Conservation (phyloP, 2,329 filamentous ascomycete genomes). For the Mycogone perniciosa region DNA sequence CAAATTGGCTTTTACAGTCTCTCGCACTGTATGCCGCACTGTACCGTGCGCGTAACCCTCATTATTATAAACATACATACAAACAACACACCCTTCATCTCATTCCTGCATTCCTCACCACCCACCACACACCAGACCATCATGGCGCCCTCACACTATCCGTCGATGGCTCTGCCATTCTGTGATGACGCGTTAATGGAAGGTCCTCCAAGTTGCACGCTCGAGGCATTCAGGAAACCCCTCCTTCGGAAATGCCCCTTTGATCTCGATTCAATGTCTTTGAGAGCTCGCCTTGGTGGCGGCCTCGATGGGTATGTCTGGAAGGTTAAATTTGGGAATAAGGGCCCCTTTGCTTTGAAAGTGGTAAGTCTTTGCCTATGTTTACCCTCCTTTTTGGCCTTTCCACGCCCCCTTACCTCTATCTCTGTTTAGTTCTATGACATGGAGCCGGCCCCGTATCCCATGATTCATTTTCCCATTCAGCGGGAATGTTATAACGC, state of each 20-base stretch:
- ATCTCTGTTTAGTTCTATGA: slow-evolving; percentile 10
- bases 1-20: too few species aligned
- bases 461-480: slow-evolving; percentile 10
- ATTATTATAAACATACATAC: too few species aligned
- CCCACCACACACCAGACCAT: background rate
- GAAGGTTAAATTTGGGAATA: slow-evolving; percentile 1
- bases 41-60: too few species aligned
- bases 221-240: background rate
- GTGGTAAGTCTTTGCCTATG: background rate
- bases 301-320: slow-evolving; percentile 6
- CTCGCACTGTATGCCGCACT: too few species aligned
- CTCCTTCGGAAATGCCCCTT: background rate
- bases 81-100: too few species aligned
- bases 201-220: background rate
- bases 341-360: background rate
- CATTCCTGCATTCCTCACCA: too few species aligned
- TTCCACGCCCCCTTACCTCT: too few species aligned
- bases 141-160: background rate
- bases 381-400: background rate
- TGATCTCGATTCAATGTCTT: background rate
- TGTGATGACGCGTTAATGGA: background rate
- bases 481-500: slow-evolving; percentile 12
- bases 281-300: background rate
- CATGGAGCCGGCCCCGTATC: too few species aligned
- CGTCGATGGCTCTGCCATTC: background rate